Conservation (phyloP, 495 filamentous ascomycete species). For the Aspergillus saccharolyticus region DNA sequence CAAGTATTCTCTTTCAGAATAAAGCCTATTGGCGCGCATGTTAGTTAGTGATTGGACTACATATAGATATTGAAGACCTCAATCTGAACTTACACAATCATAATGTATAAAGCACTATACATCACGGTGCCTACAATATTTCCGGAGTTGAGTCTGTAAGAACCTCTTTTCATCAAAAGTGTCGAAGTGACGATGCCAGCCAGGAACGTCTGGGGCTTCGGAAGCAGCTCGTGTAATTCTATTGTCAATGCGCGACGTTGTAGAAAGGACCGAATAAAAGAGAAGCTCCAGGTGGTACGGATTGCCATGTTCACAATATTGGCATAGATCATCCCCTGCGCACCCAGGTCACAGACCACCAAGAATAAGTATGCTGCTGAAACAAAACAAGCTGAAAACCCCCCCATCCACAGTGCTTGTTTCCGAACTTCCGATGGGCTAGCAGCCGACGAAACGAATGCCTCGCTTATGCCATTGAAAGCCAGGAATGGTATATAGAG, state of each 20-base stretch:
- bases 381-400: constrained; percentile 69
- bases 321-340: constrained; percentile 72
- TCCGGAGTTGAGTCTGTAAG: constrained; percentile 24
- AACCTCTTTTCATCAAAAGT: constrained; percentile 24
- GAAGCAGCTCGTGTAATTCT: constrained; percentile 20
- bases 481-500: constrained; percentile 91
- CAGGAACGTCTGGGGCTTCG: constrained; percentile 28
- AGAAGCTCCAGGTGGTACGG: constrained; percentile 72
- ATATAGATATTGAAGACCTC: too few species aligned
- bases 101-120: constrained; percentile 49
- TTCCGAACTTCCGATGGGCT: constrained; percentile 59
- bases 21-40: constrained; percentile 39
- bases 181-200: constrained; percentile 26
- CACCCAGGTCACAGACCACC: constrained; percentile 59
- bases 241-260: constrained; percentile 27
- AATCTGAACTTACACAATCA: constrained; percentile 53
- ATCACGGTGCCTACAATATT: constrained; percentile 48
- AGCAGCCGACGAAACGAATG: constrained; percentile 84
- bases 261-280: constrained; percentile 67
- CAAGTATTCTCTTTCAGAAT: constrained; percentile 57
- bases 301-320: constrained; percentile 83
- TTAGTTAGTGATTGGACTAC: constrained; percentile 2
- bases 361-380: constrained; percentile 66
- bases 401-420: constrained; percentile 79
- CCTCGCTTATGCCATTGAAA: constrained; percentile 86